These are phyloP conservation scores for Boletus bicolor DNA, from an alignment of 768 basidiomycete species.

Conservation along the genomic window DNA sequence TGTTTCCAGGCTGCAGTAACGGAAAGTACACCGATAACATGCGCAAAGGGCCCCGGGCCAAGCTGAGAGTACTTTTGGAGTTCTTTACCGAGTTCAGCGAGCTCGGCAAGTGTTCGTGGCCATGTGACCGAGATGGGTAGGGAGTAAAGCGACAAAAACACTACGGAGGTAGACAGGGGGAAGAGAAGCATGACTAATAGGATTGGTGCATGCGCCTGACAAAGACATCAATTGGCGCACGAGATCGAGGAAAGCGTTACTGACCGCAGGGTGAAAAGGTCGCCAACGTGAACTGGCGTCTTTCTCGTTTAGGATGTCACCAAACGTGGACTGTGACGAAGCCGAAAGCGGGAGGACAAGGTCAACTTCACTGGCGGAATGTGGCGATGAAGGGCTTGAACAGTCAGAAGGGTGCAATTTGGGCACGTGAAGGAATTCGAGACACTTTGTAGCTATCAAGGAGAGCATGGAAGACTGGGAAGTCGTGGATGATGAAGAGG, in stretches of 20 bases:
- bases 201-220: constrained; percentile 54
- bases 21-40: constrained; percentile 80
- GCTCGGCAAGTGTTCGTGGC: constrained; percentile 73
- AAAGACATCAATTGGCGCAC: constrained; percentile 9
- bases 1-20: constrained; percentile 93
- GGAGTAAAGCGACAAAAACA: constrained; percentile 45
- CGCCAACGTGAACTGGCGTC: constrained; percentile 27
- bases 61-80: constrained; percentile 77
- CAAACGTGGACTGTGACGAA: constrained; percentile 46
- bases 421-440: constrained; percentile 50
- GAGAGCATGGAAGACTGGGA: constrained; percentile 48
- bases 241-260: constrained; percentile 14
- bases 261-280: constrained; percentile 35
- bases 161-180: constrained; percentile 59
- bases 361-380: constrained; percentile 38
- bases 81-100: constrained; percentile 71
- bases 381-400: constrained; percentile 47
- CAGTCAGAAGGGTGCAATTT: constrained; percentile 38
- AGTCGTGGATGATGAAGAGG: constrained; percentile 9
- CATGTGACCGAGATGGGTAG: constrained; percentile 72
- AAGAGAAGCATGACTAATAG: constrained; percentile 69
- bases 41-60: constrained; percentile 58
- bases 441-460: constrained; percentile 46
- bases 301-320: constrained; percentile 42
- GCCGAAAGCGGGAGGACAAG: constrained; percentile 55